Conservation (phyloP, 2,329 filamentous ascomycete species). For the Amphichorda felina region DNA sequence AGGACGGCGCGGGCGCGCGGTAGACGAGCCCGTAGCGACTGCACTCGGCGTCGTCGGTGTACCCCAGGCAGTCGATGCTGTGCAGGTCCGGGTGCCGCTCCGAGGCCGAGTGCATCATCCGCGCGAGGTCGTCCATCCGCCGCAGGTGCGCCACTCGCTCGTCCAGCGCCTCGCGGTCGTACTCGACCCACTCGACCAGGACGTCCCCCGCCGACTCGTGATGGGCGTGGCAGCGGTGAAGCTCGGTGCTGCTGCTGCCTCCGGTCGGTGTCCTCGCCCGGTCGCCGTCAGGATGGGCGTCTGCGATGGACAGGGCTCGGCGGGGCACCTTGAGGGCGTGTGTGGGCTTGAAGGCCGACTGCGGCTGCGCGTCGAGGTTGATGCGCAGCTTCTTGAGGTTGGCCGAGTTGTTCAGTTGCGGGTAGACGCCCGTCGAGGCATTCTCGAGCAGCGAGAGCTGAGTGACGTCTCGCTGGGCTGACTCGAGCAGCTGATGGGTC, state of each 20-base stretch:
- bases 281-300: constrained; percentile 1
- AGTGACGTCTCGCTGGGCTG: constrained; percentile 26
- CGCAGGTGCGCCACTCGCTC: constrained; percentile 29
- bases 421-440: constrained; percentile 27
- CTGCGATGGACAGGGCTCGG: constrained; percentile 13
- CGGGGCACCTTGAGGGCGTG: constrained; percentile 26
- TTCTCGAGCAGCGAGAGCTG: constrained; percentile 29
- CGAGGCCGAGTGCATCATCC: constrained; percentile 33
- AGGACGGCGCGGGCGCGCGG: constrained; percentile 20
- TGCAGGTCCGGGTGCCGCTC: constrained; percentile 31
- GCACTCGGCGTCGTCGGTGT: constrained; percentile 25
- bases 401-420: constrained; percentile 27
- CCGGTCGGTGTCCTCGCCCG: constrained; percentile 4
- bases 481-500: constrained; percentile 32
- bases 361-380: constrained; percentile 30
- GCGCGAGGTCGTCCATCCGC: constrained; percentile 31
- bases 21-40: constrained; percentile 32
- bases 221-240: constrained; percentile 16
- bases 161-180: constrained; percentile 28
- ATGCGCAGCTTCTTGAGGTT: constrained; percentile 32
- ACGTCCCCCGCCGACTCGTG: constrained; percentile 22
- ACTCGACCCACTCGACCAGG: constrained; percentile 31
- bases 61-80: constrained; percentile 33
- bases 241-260: constrained; percentile 5
- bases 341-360: constrained; percentile 26